Base-by-base conservation (phyloP, 768 basidiomycete species). In the Mycena haematopus region DNA sequence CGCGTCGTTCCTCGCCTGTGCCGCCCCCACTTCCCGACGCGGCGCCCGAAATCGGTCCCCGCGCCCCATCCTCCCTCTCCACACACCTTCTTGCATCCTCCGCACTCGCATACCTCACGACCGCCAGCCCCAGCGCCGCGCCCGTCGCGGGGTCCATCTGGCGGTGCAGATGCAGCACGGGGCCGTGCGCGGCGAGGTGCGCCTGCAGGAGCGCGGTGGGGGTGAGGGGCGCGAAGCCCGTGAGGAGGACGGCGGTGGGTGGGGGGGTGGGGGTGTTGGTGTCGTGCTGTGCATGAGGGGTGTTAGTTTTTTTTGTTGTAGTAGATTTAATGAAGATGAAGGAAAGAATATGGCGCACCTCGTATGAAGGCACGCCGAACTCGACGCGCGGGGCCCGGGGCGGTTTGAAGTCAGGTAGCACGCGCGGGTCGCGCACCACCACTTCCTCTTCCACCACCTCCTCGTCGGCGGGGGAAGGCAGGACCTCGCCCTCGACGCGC, bases 61-160 rank as follows among this genome's bases (percentile, higher is more conserved):
- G 82, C 71, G 85, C 81, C 31, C 92, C 91, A 60, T 93, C 81
- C 69, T 89, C 88, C 52, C 79, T 81, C 61, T 82, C 82, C 24
- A 91, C 80, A 62, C 91, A 94, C 47, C 75, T 70, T 58, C 80
- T 81, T 6, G 94, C 95, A 46, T 91, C 88, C 17, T 88, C 86
- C 63, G 88, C 86, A 0, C 83, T 77, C 19, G 74, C 70, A 70
- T 78, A 98, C 65, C 84, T 85, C 65, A 98, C 82, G 70, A 85
- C 86, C 44, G 93, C 85, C 44, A 98, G 84, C 2, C 96, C 95
- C 1, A 97, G 83, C 1, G 89, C 85, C 52, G 86, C 88, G 3
- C 95, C 95, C n/a, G 87, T 93, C 53, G 82, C 80, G 59, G 83
- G 82, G 75, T 96, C 91, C 61, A 91, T 85, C 69, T 94, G 91